Conservation (phyloP, 1,284 basidiomycete species). For the Grifola frondosa region DNA sequence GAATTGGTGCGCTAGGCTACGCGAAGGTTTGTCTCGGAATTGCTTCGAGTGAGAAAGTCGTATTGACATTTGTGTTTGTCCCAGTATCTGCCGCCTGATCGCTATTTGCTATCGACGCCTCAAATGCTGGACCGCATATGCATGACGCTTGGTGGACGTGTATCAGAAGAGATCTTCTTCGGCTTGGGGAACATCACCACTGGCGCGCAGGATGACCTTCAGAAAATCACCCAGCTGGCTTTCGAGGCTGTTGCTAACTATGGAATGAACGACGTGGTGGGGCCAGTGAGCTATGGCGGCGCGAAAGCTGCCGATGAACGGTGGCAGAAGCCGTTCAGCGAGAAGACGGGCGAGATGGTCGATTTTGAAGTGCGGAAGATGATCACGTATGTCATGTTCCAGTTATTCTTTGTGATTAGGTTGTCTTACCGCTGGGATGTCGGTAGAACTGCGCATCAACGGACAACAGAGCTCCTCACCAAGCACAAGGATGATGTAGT, state of each 20-base stretch:
- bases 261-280: conserved; percentile 94
- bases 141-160: conserved; percentile 99
- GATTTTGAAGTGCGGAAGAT: conserved; percentile 94
- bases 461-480: conserved; percentile 82
- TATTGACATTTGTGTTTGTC: background rate
- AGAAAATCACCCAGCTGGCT: conserved; percentile 98
- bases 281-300: conserved; percentile 94
- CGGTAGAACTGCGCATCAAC: conserved; percentile 81
- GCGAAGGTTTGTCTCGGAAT: conserved; percentile 60
- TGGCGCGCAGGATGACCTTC: conserved; percentile 95
- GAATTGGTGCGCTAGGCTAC: conserved; percentile 94
- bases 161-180: conserved; percentile 98
- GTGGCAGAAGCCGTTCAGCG: conserved; percentile 98
- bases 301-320: conserved; percentile 80
- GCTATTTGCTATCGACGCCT: conserved; percentile 93
- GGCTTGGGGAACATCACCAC: conserved; percentile 92
- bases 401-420: no score
- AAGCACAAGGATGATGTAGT: conserved; percentile 89
- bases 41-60: background rate
- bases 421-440: no score
- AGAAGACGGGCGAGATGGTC: conserved; percentile 94
- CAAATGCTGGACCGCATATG: conserved; percentile 96
- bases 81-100: conserved; percentile 93
- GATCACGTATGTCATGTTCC: conserved; percentile 62
- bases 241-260: conserved; percentile 94